Percentiles rank a stretch among this genome's conserved stretches.
Evolutionary conservation across 345 rosid genomes (phyloP).

Genomic region (Syzygium oleosum): DNA sequence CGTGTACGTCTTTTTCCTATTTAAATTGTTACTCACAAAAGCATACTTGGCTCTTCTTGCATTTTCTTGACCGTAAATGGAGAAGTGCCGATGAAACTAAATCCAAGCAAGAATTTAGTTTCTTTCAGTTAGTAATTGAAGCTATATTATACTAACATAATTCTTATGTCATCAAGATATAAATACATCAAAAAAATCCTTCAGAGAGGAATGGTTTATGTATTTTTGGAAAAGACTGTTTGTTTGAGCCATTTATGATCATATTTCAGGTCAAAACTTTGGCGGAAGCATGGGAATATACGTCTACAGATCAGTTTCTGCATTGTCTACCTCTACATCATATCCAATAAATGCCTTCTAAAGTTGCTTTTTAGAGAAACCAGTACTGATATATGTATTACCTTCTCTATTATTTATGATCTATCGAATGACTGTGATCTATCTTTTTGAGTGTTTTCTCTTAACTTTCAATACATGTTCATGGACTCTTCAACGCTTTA

Average conservation of each 20-base stretch:
- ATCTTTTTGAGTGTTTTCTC: slow-evolving; percentile 9
- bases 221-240: not conserved
- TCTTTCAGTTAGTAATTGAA: not conserved
- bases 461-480: slow-evolving; percentile 69
- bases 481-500: slow-evolving; percentile 88
- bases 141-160: not conserved
- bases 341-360: slow-evolving; percentile 30
- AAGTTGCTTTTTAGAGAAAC: not conserved
- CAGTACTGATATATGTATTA: not conserved
- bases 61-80: not conserved
- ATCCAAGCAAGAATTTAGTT: not conserved
- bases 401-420: not conserved
- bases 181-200: not conserved
- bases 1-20: not conserved
- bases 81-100: not conserved
- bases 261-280: slow-evolving; percentile 68
- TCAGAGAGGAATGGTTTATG: not conserved
- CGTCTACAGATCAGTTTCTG: slow-evolving; percentile 76
- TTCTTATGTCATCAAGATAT: not conserved
- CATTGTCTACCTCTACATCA: slow-evolving; percentile 96
- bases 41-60: not conserved
- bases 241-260: slow-evolving; percentile 2
- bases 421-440: not conserved
- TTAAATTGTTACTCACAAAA: not conserved
- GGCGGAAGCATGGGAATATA: slow-evolving; percentile 85